Conservation (phyloP, 2,329 filamentous ascomycete genomes). For the Fonsecaea pugnacius region DNA sequence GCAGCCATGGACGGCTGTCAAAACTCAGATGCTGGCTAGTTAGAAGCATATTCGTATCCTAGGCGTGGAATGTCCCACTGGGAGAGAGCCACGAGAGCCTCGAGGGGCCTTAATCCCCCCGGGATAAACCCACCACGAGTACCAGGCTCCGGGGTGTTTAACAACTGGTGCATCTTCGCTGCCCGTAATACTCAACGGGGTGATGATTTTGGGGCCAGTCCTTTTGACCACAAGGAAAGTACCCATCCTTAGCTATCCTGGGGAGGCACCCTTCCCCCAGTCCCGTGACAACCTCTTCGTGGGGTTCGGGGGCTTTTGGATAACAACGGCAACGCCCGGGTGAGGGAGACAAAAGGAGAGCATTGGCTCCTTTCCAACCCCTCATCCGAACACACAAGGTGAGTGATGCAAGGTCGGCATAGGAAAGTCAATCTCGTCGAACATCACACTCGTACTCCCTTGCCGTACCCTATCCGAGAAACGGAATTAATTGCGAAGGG, state of each 20-base stretch:
- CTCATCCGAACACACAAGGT: neutral
- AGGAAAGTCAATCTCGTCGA: neutral
- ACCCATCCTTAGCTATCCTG: too few species aligned
- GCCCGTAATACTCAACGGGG: too few species aligned
- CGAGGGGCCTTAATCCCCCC: neutral
- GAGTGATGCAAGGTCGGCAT: neutral
- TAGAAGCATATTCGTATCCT: neutral
- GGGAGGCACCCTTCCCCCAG: neutral
- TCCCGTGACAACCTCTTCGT: slow-evolving; percentile 5
- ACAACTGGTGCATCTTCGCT: neutral
- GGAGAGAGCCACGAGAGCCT: neutral
- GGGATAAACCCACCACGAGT: neutral
- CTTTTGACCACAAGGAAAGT: neutral
- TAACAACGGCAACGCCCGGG: neutral
- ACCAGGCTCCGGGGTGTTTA: neutral
- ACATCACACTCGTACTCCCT: neutral
- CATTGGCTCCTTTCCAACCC: neutral
- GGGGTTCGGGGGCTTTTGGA: neutral
- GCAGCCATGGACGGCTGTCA: neutral
- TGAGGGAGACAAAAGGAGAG: neutral
- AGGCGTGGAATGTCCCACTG: slow-evolving; percentile 1
- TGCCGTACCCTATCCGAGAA: neutral
- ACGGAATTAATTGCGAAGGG: slow-evolving; percentile 4
- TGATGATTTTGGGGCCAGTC: too few species aligned
- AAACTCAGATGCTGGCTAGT: neutral